phyloP scores from a whole-genome alignment of 75 land plant genomes.

The Cunninghamia lanceolata region DNA sequence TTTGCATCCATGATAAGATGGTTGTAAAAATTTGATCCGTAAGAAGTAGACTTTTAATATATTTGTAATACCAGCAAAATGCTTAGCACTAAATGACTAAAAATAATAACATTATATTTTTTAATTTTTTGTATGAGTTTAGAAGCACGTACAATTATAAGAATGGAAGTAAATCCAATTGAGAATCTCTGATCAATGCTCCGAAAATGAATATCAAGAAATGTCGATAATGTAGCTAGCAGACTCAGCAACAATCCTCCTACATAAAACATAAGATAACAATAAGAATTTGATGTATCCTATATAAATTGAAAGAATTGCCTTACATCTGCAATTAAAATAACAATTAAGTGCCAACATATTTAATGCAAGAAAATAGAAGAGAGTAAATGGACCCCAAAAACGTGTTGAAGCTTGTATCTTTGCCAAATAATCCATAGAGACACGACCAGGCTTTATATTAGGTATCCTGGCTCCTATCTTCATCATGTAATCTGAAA shows the following conservation, averaged over 20 bases:
- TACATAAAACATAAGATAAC: slow-evolving; percentile 20
- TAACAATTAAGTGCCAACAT: background rate
- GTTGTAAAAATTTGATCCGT: background rate
- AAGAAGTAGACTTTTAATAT: background rate
- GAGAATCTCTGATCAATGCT: slow-evolving; percentile 71
- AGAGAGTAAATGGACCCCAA: slow-evolving; percentile 62
- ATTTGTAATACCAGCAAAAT: background rate
- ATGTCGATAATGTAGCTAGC: slow-evolving; percentile 81
- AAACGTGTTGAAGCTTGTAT: slow-evolving; percentile 94
- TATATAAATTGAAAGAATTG: background rate
- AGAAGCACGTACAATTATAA: slow-evolving; percentile 78
- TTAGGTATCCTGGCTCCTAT: slow-evolving; percentile 95
- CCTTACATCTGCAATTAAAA: slow-evolving; percentile 4
- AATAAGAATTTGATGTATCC: background rate
- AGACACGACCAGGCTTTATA: slow-evolving; percentile 87
- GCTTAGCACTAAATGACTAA: background rate
- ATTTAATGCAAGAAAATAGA: background rate
- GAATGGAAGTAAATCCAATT: slow-evolving; percentile 92
- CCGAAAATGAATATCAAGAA: slow-evolving; percentile 80
- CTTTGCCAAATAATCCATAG: slow-evolving; percentile 81
- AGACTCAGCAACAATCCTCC: slow-evolving; percentile 84
- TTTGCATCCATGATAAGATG: background rate
- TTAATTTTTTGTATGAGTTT: background rate
- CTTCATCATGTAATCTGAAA: slow-evolving; percentile 89
- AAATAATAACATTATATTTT: background rate